phyloP scores from a whole-genome alignment of 1,284 basidiomycete species.

The Heterobasidion annosum region DNA sequence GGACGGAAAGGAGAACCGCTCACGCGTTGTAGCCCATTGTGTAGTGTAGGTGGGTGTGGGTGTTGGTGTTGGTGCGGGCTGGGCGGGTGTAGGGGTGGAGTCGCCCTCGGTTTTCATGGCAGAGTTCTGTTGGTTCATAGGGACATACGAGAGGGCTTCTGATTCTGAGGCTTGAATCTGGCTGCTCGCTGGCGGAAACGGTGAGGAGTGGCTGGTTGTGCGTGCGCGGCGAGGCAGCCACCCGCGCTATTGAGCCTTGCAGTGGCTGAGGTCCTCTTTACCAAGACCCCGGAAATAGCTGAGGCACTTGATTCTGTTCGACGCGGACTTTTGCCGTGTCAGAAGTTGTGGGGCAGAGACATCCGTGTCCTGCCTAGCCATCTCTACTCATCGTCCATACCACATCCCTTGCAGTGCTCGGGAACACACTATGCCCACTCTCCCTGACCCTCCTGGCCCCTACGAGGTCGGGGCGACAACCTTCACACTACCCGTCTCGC shows the following conservation, averaged over 20 bases:
- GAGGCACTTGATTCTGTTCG: no score
- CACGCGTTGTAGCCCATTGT: conserved; percentile 35
- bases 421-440: neutral
- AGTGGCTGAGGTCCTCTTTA: neutral
- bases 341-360: no score
- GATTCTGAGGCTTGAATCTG: no score
- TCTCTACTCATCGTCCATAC: neutral
- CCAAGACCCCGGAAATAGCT: no score
- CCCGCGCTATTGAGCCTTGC: neutral
- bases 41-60: conserved; percentile 20
- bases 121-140: conserved; percentile 8
- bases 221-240: neutral
- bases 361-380: no score
- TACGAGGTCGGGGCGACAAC: conserved; percentile 11
- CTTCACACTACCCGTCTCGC: conserved; percentile 8
- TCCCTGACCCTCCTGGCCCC: conserved; percentile 8
- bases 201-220: neutral
- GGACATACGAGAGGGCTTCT: neutral
- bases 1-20: conserved; percentile 8
- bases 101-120: conserved; percentile 9
- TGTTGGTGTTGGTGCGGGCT: conserved; percentile 1
- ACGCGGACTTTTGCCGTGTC: no score
- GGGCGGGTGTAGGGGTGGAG: neutral
- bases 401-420: no score
- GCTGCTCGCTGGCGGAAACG: neutral